Base-by-base conservation (phyloP, 2,329 filamentous ascomycete genomes). In the Penicillium sp. region DNA sequence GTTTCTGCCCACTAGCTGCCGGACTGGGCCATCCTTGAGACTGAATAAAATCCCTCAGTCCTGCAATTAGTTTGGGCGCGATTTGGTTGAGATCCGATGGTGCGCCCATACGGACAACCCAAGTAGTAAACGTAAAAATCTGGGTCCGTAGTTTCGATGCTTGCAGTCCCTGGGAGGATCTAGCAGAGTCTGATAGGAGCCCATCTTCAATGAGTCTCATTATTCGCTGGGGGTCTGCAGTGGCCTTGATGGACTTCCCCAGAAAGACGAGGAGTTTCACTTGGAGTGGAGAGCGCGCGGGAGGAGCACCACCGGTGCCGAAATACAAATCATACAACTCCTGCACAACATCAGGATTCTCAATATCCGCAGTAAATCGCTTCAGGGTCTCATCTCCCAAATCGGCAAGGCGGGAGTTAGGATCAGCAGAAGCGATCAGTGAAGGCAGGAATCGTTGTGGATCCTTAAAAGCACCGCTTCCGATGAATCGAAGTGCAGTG, bases 371-470 rank as follows among this genome's bases (percentile, higher is more conserved):
- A 29, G 80, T 83, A 31, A 85, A 89, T 63, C 93, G 83, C 75
- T 97, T 99, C 63, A 97, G 76, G 49, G 95, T 85, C 67, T 96
- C 92, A 56, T 97, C 91, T 0, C 90, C 93, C n/a, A 91, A 79
- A n/a, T 89, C 86, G 12, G 90, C 87, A 38, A 97, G 87, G 9
- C 89, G 85, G 37, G 88, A 91, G 63, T 97, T 94, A 1, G 87
- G 79, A 74, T 93, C 93, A 0, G 91, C 88, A 27, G 91, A 88
- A 6, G 93, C 92, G 71, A 90, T 92, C 1, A 97, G 76, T 0
- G 91, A 89, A 0, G 93, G 89, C 13, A 97, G 74, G 66, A 97
- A 91, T 33, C 92, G 87, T 69, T 97, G 90, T 0, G 86, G 77
- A 60, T 97, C 91, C 0, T 80, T 87, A 73, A 99, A 97, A 7